phyloP scores from a whole-genome alignment of 176 grass and related monocot genomes.

The Elaeis guineensis region DNA sequence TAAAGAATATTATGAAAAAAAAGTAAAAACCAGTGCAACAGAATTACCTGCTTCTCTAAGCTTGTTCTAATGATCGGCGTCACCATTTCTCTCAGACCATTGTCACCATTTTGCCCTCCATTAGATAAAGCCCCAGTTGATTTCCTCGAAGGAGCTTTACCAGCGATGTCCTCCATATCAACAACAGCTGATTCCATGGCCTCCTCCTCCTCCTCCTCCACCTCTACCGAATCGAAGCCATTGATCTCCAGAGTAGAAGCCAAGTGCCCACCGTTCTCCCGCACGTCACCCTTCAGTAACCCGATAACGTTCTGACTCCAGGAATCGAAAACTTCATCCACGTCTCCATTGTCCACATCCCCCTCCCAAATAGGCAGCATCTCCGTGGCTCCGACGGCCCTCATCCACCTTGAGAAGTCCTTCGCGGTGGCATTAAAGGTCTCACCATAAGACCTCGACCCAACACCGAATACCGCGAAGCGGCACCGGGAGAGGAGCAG shows the following conservation, averaged over 20 bases:
- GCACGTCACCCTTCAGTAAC: slow-evolving; percentile 47
- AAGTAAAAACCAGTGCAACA: slow-evolving; percentile 1
- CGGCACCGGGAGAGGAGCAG: slow-evolving; percentile 51
- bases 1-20: slow-evolving; percentile 3
- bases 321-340: slow-evolving; percentile 43
- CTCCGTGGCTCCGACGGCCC: slow-evolving; percentile 63
- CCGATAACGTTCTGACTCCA: slow-evolving; percentile 55
- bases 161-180: slow-evolving; percentile 94
- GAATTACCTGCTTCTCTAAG: slow-evolving; percentile 76
- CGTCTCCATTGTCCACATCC: slow-evolving; percentile 59
- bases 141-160: slow-evolving; percentile 53
- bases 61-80: slow-evolving; percentile 79
- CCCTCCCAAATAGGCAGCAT: slow-evolving; percentile 51
- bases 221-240: slow-evolving; percentile 24
- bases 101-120: slow-evolving; percentile 29
- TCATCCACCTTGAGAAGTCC: slow-evolving; percentile 78
- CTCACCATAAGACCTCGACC: slow-evolving; percentile 49
- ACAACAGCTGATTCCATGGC: slow-evolving; percentile 30
- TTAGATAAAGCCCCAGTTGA: slow-evolving; percentile 19
- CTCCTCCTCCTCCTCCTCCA: slow-evolving; percentile 29
- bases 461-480: slow-evolving; percentile 76
- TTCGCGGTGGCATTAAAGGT: slow-evolving; percentile 62
- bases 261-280: slow-evolving; percentile 3
- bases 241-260: slow-evolving; percentile 14
- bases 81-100: slow-evolving; percentile 59